These are phyloP conservation scores for cucumber (Cucumis sativus) DNA, from an alignment of 306 rosid genomes.

Conservation along the genomic window Cucumber_9930_V3 NC_026655.2:28009001-28009500, in stretches of 20 bases:
- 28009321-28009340: not conserved
- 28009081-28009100: not conserved
- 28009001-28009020: no score
- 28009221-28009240: not conserved
- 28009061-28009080: not conserved
- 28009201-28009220: no score
- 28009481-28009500: constrained; percentile 61
- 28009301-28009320: not conserved
- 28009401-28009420: not conserved
- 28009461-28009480: constrained; percentile 76
- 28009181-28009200: no score
- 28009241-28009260: not conserved
- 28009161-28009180: no score
- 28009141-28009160: not conserved
- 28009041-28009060: no score
- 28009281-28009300: not conserved
- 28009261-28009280: not conserved
- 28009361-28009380: not conserved
- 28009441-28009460: constrained; percentile 57
- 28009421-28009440: constrained; percentile 56
- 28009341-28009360: not conserved
- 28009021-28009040: no score
- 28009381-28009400: constrained; percentile 7
- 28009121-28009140: not conserved
- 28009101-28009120: not conserved